Evolutionary conservation across 495 filamentous ascomycete species (phyloP).

Genomic region (Echria macrotheca): DNA sequence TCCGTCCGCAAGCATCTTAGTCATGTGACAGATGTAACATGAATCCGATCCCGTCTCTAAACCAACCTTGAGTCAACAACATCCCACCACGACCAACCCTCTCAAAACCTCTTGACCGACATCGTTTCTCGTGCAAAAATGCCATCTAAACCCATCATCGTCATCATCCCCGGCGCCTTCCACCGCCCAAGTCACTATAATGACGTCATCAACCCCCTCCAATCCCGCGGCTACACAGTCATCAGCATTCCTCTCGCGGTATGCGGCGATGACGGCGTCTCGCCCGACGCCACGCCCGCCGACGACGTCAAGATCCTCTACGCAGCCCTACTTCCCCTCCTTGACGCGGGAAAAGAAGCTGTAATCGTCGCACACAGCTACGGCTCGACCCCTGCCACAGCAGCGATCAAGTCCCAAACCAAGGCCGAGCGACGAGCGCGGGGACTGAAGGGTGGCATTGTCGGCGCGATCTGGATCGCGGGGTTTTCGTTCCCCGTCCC

Average conservation of each 20-base stretch:
- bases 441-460: not conserved
- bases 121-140: no score
- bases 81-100: no score
- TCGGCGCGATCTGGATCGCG: not conserved
- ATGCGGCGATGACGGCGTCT: not conserved
- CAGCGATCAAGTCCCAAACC: not conserved
- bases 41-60: no score
- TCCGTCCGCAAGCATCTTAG: no score
- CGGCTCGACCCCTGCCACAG: conserved; percentile 3
- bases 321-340: conserved; percentile 1
- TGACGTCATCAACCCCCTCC: conserved; percentile 1
- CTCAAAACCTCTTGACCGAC: no score
- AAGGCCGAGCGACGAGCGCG: not conserved
- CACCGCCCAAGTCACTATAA: conserved; percentile 2
- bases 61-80: no score
- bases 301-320: conserved; percentile 2
- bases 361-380: conserved; percentile 8
- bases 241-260: conserved; percentile 1
- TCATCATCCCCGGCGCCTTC: conserved; percentile 10
- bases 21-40: no score
- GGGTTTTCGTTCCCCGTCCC: not conserved
- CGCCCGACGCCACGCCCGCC: conserved; percentile 1
- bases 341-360: conserved; percentile 1
- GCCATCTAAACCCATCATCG: conserved; percentile 8
- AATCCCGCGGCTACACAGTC: conserved; percentile 1